A percentile compares a stretch with the other conserved stretches of the same genome.
phyloP scores from a whole-genome alignment of 208 protist species.

The Vickermania spadyakhi region DNA sequence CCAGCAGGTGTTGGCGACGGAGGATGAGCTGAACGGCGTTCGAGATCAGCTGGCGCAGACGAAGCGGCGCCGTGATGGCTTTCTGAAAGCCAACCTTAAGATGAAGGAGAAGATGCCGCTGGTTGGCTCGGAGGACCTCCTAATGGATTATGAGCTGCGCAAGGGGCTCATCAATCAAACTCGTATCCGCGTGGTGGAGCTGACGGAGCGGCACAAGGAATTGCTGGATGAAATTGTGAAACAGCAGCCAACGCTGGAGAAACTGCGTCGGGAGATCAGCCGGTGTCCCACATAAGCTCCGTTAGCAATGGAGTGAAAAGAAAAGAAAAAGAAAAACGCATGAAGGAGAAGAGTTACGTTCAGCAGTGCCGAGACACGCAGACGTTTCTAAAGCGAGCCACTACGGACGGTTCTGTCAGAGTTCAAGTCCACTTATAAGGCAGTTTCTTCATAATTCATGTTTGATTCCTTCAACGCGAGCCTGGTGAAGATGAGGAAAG shows the following conservation, averaged over 20 bases:
- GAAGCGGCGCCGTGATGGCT: slow-evolving; percentile 87
- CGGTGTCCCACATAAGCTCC: slow-evolving; percentile 45
- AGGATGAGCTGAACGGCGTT: slow-evolving; percentile 74
- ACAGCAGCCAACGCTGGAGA: slow-evolving; percentile 46
- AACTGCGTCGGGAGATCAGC: slow-evolving; percentile 49
- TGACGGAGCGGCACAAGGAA: slow-evolving; percentile 68
- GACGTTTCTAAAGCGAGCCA: too few species aligned
- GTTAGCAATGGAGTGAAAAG: too few species aligned
- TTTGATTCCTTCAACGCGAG: too few species aligned
- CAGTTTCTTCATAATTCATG: too few species aligned
- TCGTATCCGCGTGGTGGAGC: slow-evolving; percentile 62
- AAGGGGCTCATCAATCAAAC: slow-evolving; percentile 68
- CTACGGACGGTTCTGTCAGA: too few species aligned
- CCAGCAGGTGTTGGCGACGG: slow-evolving; percentile 80
- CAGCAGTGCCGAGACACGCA: too few species aligned
- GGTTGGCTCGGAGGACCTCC: slow-evolving; percentile 89
- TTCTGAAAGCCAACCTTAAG: slow-evolving; percentile 75
- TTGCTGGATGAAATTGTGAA: slow-evolving; percentile 38
- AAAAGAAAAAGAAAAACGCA: too few species aligned
- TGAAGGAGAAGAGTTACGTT: too few species aligned
- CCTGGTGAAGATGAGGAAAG: too few species aligned
- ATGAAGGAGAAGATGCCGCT: slow-evolving; percentile 91
- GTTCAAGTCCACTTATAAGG: too few species aligned
- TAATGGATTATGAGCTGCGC: slow-evolving; percentile 92
- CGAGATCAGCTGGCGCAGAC: slow-evolving; percentile 87